These are phyloP conservation scores for Oropetium thomaeum DNA, from an alignment of 176 grass and related monocot species.

Conservation along the genomic window DNA sequence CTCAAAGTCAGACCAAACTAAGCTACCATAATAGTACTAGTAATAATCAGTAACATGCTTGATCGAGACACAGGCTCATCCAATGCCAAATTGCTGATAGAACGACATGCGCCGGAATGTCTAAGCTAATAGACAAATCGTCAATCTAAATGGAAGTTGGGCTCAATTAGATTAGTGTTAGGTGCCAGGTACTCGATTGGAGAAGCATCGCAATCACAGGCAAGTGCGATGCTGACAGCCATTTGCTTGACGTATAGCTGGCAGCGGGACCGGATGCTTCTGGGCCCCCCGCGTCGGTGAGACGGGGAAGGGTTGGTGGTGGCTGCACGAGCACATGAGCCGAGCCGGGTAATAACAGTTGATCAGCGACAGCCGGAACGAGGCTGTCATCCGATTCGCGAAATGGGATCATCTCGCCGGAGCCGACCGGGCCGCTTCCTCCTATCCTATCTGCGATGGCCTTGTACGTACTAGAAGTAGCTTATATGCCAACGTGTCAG, in stretches of 20 bases:
- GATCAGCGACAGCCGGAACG: background rate
- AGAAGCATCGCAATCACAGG: conserved; percentile 1
- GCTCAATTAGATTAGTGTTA: background rate
- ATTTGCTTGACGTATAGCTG: background rate
- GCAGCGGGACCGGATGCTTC: background rate
- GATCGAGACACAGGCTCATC: background rate
- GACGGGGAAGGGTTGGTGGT: background rate
- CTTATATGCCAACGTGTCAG: no score
- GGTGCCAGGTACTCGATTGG: background rate
- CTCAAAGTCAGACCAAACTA: background rate
- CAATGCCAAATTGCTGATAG: background rate
- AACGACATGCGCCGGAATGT: background rate
- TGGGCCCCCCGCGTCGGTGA: background rate
- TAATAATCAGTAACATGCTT: background rate
- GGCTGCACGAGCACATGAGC: background rate
- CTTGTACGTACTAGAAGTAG: no score
- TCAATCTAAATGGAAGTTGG: background rate
- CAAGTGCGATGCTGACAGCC: background rate
- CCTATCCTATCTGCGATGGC: no score
- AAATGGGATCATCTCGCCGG: no score
- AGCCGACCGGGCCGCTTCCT: no score
- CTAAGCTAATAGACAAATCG: background rate
- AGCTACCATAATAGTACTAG: background rate
- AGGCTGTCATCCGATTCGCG: background rate
- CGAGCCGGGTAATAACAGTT: background rate